Evolutionary conservation across 805 yeast genomes (phyloP), one percentile per base, ranked within the genome.

Genomic region (Wickerhamomyces bisporus): DNA sequence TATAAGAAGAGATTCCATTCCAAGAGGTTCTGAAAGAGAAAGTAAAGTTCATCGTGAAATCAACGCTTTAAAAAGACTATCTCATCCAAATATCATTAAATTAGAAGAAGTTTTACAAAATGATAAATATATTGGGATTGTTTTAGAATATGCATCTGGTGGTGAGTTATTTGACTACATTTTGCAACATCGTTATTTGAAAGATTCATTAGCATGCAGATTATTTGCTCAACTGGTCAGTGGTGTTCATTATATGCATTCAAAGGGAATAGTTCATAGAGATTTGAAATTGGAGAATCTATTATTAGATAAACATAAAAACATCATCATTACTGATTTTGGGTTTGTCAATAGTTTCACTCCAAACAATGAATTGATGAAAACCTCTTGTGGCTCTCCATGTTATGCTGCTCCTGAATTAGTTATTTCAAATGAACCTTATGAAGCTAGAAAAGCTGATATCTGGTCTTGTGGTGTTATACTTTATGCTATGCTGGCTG

Each of bases 391-490:
- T 61, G 98, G 98, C 2, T 86, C 96, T 3, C 98, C 98, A 1
- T 91, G 98, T 60, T 91, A 91, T 61, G 98, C 98, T 0, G 98
- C 98, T 2, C 98, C 98, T 0, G 98, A 93, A 58, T 66, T 93
- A 41, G 98, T 93, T 3, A 81, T 88, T 23, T 82, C 91, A 11
- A 86, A 80, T 45, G 75, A 79, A 38, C 88, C 95, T 13, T 93
- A 93, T 58, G 87, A 85, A 49, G 97, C 96, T 17, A 75, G 87
- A 44, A 88, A 87, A 61, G 97, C 87, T 24, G 98, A 93, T 62
- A 83, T 89, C 30, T 93, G 98, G 98, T 86, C 96, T 0, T 79
- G 95, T 52, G 98, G 98, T 42, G 89, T 93, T 21, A 93, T 93
- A 38, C 65, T 93, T 30, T 93, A 88, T 57, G 97, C 98, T 10